phyloP scores from a whole-genome alignment of 805 yeast species.

The Wickerhamiella shivajii region DNA sequence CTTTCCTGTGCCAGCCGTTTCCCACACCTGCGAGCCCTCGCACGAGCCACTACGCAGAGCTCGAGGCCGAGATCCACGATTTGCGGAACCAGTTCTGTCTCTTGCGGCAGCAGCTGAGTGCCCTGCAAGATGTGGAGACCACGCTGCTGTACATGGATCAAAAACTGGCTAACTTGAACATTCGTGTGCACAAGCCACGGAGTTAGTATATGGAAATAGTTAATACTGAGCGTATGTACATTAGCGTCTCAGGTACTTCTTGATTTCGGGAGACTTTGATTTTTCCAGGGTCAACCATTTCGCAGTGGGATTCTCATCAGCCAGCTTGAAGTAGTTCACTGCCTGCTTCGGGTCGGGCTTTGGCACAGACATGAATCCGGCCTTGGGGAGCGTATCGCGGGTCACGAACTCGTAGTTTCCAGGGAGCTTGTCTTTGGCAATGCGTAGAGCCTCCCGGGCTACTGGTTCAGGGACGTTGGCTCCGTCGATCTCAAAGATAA shows the following conservation, averaged over 20 bases:
- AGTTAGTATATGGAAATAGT: too few species aligned
- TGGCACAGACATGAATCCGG: constrained; percentile 43
- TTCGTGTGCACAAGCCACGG: too few species aligned
- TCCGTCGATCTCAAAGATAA: constrained; percentile 69
- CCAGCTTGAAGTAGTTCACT: constrained; percentile 39
- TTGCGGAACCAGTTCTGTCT: too few species aligned
- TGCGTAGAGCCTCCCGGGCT: constrained; percentile 76
- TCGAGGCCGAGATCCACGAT: too few species aligned
- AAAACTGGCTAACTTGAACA: too few species aligned
- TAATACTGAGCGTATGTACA: too few species aligned
- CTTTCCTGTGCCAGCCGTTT: too few species aligned
- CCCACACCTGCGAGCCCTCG: too few species aligned
- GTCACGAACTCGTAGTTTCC: constrained; percentile 77
- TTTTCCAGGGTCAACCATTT: constrained; percentile 28
- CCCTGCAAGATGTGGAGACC: too few species aligned
- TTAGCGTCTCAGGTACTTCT: constrained; percentile 48
- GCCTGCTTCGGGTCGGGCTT: constrained; percentile 31
- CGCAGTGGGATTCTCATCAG: constrained; percentile 49
- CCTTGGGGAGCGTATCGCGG: constrained; percentile 48
- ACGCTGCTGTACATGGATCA: too few species aligned
- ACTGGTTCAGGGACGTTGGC: constrained; percentile 71
- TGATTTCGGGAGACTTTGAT: constrained; percentile 32
- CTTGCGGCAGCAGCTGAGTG: too few species aligned
- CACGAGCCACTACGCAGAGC: too few species aligned
- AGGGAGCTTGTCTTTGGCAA: constrained; percentile 84